Conservation (phyloP, 441 rosid species). For the Euphorbia celastroides region DNA sequence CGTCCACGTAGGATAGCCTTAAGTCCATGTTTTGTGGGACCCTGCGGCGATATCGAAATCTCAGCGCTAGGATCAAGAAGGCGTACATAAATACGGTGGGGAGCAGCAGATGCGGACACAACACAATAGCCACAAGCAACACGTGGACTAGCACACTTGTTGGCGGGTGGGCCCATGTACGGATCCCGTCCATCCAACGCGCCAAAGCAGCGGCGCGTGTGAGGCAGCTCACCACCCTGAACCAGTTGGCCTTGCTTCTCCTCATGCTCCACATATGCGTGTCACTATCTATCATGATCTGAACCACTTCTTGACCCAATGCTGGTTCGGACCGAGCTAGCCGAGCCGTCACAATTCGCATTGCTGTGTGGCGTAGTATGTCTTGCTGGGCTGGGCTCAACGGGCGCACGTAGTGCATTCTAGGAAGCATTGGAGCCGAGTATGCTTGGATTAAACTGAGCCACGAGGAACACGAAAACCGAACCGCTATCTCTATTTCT, state of each 20-base stretch:
- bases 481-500: conserved; percentile 24
- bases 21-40: conserved; percentile 34
- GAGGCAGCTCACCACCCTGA: conserved; percentile 31
- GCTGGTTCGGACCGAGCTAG: conserved; percentile 34
- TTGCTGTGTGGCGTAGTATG: conserved; percentile 26
- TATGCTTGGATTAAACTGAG: conserved; percentile 22
- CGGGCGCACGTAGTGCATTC: conserved; percentile 25
- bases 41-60: conserved; percentile 33
- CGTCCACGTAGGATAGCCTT: conserved; percentile 30
- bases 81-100: conserved; percentile 28
- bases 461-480: conserved; percentile 28
- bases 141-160: conserved; percentile 28
- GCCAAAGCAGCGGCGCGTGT: conserved; percentile 25
- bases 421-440: conserved; percentile 23
- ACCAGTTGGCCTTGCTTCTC: conserved; percentile 48
- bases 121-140: conserved; percentile 26
- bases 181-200: conserved; percentile 34
- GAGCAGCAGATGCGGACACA: conserved; percentile 30
- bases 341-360: conserved; percentile 17
- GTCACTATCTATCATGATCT: conserved; percentile 48
- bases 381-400: conserved; percentile 25
- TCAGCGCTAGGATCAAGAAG: conserved; percentile 24
- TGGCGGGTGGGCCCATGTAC: conserved; percentile 41
- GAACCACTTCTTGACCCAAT: conserved; percentile 50
- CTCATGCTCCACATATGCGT: conserved; percentile 52